These are phyloP conservation scores for Botrytis galanthina DNA, from an alignment of 2,329 filamentous ascomycete species.

Conservation along the genomic window DNA sequence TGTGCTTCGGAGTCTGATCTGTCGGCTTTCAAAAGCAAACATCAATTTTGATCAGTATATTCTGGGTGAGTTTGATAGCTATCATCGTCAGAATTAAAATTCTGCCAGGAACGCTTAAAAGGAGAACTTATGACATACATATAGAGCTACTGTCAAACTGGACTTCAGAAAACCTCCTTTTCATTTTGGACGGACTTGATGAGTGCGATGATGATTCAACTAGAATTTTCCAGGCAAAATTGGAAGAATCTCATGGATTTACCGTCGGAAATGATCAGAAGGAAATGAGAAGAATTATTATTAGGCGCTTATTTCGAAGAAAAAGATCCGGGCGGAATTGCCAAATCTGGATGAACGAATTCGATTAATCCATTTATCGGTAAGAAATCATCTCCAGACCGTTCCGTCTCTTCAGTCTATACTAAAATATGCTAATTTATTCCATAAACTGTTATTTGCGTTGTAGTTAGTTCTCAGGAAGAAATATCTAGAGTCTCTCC, in stretches of 20 bases:
- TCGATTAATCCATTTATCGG: neutral
- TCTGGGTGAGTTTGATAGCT: neutral
- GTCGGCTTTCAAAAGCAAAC: neutral
- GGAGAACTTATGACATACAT: too few relatives aligned
- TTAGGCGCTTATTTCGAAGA: neutral
- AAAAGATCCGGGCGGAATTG: too few relatives aligned
- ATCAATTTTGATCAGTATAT: neutral
- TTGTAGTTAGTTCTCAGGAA: neutral
- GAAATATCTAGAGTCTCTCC: neutral
- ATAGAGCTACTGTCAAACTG: too few relatives aligned
- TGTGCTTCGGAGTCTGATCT: neutral
- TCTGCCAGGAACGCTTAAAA: too few relatives aligned
- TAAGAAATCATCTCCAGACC: neutral
- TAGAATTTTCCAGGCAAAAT: too few relatives aligned
- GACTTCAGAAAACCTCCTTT: neutral
- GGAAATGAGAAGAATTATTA: too few relatives aligned
- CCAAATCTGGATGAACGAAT: neutral
- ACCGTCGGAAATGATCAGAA: rapidly evolving
- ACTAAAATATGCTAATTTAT: neutral
- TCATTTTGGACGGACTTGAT: neutral
- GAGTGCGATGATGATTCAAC: neutral
- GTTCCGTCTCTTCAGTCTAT: neutral
- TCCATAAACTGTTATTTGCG: neutral
- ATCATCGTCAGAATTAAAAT: too few relatives aligned
- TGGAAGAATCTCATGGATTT: too few relatives aligned